Evolutionary conservation across 1,284 basidiomycete species (phyloP).

Genomic region (Neolentinus lepideus): DNA sequence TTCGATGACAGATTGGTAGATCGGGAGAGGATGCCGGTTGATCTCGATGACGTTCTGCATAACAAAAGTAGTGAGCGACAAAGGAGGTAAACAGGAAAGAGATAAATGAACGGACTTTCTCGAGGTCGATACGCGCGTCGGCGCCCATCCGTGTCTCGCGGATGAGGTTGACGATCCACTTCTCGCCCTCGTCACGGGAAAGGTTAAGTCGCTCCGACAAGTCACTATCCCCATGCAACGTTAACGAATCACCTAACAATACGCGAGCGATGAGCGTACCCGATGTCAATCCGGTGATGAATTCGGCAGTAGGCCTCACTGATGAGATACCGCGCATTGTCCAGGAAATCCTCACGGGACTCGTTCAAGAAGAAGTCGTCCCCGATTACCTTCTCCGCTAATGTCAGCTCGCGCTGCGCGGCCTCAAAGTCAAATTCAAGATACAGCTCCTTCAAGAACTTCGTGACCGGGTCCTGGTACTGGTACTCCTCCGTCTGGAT

Average conservation of each 20-base stretch:
- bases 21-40: constrained; percentile 81
- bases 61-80: background rate
- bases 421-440: constrained; percentile 89
- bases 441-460: constrained; percentile 91
- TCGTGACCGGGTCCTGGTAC: constrained; percentile 89
- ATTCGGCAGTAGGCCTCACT: constrained; percentile 98
- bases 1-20: constrained; percentile 95
- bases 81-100: constrained; percentile 2
- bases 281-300: constrained; percentile 94
- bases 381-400: constrained; percentile 79
- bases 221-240: constrained; percentile 43
- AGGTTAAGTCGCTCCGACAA: constrained; percentile 91
- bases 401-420: constrained; percentile 77
- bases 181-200: constrained; percentile 90
- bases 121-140: constrained; percentile 95
- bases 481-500: constrained; percentile 93
- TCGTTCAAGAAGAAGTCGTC: constrained; percentile 94
- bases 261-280: constrained; percentile 43
- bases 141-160: constrained; percentile 93
- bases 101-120: constrained; percentile 54
- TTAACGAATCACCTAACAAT: constrained; percentile 4
- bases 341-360: constrained; percentile 90
- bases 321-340: constrained; percentile 92
- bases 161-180: constrained; percentile 99
- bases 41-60: constrained; percentile 92